phyloP scores from a whole-genome alignment of 2,329 filamentous ascomycete species.

The Alternaria brassicae region DNA sequence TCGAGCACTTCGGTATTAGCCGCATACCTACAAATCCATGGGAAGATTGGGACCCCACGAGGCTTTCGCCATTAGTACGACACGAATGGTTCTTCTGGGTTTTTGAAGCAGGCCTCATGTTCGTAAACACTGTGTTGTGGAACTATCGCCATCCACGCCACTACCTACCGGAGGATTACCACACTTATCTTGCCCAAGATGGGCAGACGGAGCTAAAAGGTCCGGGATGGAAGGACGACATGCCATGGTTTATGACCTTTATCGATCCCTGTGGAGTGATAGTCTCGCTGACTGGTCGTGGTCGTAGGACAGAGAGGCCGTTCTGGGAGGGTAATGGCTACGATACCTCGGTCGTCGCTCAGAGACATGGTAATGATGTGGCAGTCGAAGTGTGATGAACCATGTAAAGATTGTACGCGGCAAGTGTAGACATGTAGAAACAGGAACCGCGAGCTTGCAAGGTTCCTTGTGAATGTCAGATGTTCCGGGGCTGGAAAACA shows the following conservation, averaged over 20 bases:
- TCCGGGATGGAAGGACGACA: constrained; percentile 33
- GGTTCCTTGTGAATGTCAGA: not conserved
- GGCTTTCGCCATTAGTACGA: constrained; percentile 45
- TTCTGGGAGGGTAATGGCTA: constrained; percentile 35
- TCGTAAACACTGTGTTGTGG: constrained; percentile 58
- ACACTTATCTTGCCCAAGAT: constrained; percentile 54
- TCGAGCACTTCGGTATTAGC: too few relatives aligned
- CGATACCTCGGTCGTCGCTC: constrained; percentile 1
- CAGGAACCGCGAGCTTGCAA: not conserved
- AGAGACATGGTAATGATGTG: not conserved
- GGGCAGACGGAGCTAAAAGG: constrained; percentile 22
- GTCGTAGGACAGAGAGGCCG: constrained; percentile 15
- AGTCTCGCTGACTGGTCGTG: constrained; percentile 3
- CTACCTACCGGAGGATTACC: constrained; percentile 58
- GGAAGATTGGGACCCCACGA: too few relatives aligned
- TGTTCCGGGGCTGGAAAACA: constrained; percentile 12
- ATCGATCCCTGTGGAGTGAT: constrained; percentile 31
- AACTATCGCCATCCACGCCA: constrained; percentile 58
- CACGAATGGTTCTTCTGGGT: constrained; percentile 61
- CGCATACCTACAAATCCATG: too few relatives aligned
- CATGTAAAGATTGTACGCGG: not conserved
- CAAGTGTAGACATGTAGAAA: not conserved
- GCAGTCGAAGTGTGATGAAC: not conserved
- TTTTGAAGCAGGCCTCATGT: constrained; percentile 60
- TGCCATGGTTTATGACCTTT: constrained; percentile 35